Conservation (phyloP, 83 land plant genomes). For the Thuja plicata region DNA sequence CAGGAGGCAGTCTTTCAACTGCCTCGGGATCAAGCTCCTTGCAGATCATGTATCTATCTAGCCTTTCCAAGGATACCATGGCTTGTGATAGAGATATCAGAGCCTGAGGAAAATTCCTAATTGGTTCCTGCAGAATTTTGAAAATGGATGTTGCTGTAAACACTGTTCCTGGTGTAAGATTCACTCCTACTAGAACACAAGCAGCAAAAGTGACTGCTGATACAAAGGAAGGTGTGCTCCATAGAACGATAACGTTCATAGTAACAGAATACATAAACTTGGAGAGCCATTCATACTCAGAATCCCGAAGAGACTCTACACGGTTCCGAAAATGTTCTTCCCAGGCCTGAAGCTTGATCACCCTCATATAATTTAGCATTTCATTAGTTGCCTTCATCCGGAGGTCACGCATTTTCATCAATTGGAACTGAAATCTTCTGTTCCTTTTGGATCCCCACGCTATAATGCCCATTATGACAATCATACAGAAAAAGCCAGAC, state of each 20-base stretch:
- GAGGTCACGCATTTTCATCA: conserved; percentile 78
- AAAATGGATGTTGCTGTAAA: conserved; percentile 87
- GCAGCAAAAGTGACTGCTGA: conserved; percentile 71
- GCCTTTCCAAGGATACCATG: conserved; percentile 66
- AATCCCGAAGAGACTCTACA: conserved; percentile 49
- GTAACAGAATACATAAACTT: conserved; percentile 68
- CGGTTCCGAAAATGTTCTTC: conserved; percentile 81
- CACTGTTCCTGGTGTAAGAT: conserved; percentile 65
- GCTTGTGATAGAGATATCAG: conserved; percentile 85
- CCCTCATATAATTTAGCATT: conserved; percentile 90
- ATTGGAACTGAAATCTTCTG: conserved; percentile 45
- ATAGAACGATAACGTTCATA: conserved; percentile 63
- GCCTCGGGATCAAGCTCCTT: conserved; percentile 61
- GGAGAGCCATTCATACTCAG: conserved; percentile 65
- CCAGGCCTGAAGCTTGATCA: conserved; percentile 98
- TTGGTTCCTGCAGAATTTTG: conserved; percentile 89
- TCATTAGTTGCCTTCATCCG: conserved; percentile 95
- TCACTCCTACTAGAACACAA: conserved; percentile 49
- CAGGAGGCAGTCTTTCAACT: conserved; percentile 48
- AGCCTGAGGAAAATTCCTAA: conserved; percentile 87
- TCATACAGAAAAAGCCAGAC: conserved; percentile 51
- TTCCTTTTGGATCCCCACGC: conserved; percentile 45
- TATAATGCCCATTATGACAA: conserved; percentile 40
- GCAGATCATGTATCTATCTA: conserved; percentile 73
- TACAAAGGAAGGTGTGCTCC: conserved; percentile 73